Percentiles rank a stretch among this genome's conserved stretches.
Conservation (phyloP, 495 filamentous ascomycete genomes). For the Usnea hakonensis region DNA sequence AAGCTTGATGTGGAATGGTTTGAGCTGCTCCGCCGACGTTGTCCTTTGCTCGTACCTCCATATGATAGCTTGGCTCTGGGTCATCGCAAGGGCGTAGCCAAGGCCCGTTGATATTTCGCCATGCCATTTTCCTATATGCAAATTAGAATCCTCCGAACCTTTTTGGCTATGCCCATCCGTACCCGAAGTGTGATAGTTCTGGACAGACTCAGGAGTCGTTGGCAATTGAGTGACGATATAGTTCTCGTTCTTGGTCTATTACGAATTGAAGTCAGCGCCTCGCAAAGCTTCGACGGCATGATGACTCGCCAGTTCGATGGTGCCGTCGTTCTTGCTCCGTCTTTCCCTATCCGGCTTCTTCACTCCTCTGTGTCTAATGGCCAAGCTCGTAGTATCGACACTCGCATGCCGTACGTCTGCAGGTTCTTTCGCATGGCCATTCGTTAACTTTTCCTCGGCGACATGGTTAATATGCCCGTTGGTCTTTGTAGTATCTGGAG, state of each 20-base stretch:
- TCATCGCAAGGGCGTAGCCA: slow-evolving; percentile 71
- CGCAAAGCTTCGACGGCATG: background rate
- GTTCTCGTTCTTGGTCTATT: slow-evolving; percentile 75
- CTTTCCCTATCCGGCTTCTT: slow-evolving; percentile 46
- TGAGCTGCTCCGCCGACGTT: slow-evolving; percentile 54
- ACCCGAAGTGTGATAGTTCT: slow-evolving; percentile 49
- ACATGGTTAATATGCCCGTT: slow-evolving; percentile 25
- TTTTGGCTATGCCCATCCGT: slow-evolving; percentile 22
- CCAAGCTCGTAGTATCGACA: slow-evolving; percentile 43
- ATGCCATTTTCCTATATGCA: slow-evolving; percentile 28
- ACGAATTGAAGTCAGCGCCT: slow-evolving; percentile 2
- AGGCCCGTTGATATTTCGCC: slow-evolving; percentile 57
- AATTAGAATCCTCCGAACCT: slow-evolving; percentile 15
- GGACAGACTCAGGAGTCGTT: slow-evolving; percentile 66
- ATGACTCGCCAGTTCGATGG: slow-evolving; percentile 53
- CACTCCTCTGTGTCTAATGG: slow-evolving; percentile 51
- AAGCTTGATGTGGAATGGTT: slow-evolving; percentile 56
- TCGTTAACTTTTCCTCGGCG: slow-evolving; percentile 30
- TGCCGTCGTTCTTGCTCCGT: slow-evolving; percentile 50
- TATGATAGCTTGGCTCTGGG: slow-evolving; percentile 68
- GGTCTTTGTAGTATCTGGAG: slow-evolving; percentile 18
- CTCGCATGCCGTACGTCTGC: slow-evolving; percentile 38
- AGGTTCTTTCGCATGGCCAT: slow-evolving; percentile 34
- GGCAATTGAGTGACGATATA: slow-evolving; percentile 82
- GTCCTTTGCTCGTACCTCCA: slow-evolving; percentile 75